phyloP scores from a whole-genome alignment of 305 asterid genomes.

The Ajuga reptans region DNA sequence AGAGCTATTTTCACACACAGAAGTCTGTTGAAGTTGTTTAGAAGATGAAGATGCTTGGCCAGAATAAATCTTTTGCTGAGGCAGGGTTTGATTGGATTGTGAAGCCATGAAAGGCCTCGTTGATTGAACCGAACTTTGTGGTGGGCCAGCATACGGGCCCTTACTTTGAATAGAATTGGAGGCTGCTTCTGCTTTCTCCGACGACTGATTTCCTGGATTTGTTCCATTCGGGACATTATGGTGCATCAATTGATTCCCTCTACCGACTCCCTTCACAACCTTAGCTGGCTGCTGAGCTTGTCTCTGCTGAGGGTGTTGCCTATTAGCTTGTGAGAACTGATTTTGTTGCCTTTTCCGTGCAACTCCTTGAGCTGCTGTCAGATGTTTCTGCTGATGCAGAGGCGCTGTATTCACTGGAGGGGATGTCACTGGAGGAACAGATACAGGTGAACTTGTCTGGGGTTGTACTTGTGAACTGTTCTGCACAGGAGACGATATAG shows the following conservation, averaged over 20 bases:
- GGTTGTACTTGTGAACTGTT: conserved; percentile 44
- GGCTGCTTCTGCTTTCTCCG: conserved; percentile 41
- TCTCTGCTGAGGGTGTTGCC: conserved; percentile 61
- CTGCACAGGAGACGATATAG: conserved; percentile 52
- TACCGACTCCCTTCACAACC: conserved; percentile 56
- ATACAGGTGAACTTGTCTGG: conserved; percentile 39
- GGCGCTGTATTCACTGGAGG: conserved; percentile 38
- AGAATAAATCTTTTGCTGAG: conserved; percentile 49
- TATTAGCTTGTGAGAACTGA: conserved; percentile 52
- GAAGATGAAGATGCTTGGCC: conserved; percentile 38
- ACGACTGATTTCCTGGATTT: conserved; percentile 34
- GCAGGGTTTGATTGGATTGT: conserved; percentile 43
- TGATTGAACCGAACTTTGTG: conserved; percentile 33
- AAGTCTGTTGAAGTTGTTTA: conserved; percentile 38
- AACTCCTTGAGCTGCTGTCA: conserved; percentile 43
- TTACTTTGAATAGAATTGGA: conserved; percentile 37
- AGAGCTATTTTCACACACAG: conserved; percentile 38
- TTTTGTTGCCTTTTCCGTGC: conserved; percentile 47
- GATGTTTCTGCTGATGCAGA: conserved; percentile 50
- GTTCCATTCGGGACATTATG: conserved; percentile 44
- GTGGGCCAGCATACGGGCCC: conserved; percentile 38
- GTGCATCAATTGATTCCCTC: conserved; percentile 52
- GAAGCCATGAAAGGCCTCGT: conserved; percentile 36
- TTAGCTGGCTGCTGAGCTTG: conserved; percentile 51
- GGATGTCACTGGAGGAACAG: conserved; percentile 38